Evolutionary conservation across 2,329 filamentous ascomycete genomes (phyloP).

Genomic region (Colletotrichum sublineola): DNA sequence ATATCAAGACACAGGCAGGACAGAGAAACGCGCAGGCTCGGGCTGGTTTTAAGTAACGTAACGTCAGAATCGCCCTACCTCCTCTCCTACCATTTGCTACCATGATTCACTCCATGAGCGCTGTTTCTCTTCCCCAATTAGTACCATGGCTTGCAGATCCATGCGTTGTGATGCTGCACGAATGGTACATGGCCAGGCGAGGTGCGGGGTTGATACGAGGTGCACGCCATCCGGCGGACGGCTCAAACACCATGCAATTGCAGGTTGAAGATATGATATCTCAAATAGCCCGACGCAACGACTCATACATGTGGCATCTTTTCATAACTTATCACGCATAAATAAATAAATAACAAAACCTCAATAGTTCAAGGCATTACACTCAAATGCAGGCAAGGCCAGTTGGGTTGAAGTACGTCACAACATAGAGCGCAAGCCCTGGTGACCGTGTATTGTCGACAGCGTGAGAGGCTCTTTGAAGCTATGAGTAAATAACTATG

Average conservation of each 20-base stretch:
- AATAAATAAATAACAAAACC: too few relatives aligned
- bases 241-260: background rate
- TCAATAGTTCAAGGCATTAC: too few relatives aligned
- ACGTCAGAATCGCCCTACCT: background rate
- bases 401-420: too few relatives aligned
- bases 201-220: constrained; percentile 1
- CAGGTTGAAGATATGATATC: background rate
- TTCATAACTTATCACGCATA: too few relatives aligned
- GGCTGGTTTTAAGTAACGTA: background rate
- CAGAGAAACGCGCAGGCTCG: background rate
- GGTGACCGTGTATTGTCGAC: too few relatives aligned
- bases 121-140: background rate
- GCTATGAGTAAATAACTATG: too few relatives aligned
- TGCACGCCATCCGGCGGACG: background rate
- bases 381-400: too few relatives aligned
- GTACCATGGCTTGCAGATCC: background rate
- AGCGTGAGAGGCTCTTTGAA: too few relatives aligned
- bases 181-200: background rate
- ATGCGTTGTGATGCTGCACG: background rate
- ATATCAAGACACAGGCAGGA: background rate
- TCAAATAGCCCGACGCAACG: background rate
- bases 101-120: background rate
- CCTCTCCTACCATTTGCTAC: background rate
- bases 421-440: too few relatives aligned
- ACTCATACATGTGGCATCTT: too few relatives aligned